These are phyloP conservation scores for Cicer bijugum DNA, from an alignment of 306 rosid genomes.

Conservation along the genomic window DNA sequence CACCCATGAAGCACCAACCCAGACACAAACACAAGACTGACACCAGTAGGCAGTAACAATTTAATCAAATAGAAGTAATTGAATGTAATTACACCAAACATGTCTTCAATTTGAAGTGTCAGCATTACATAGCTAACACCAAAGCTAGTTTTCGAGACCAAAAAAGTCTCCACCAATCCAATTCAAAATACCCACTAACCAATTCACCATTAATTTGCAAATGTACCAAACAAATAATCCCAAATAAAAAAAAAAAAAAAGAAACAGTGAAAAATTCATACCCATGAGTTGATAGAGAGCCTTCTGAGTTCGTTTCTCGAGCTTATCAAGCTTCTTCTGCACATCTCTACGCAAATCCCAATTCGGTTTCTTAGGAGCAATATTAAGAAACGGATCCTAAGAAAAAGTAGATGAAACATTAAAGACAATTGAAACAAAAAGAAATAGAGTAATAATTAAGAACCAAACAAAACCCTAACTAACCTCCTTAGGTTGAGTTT, in stretches of 20 bases:
- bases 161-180: constrained; percentile 6
- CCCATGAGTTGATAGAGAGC: constrained; percentile 84
- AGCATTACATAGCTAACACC: no score
- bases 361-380: constrained; percentile 97
- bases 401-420: background rate
- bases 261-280: constrained; percentile 22
- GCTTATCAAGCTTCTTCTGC: constrained; percentile 95
- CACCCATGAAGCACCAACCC: no score
- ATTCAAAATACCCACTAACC: background rate
- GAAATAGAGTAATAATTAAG: background rate
- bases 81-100: no score
- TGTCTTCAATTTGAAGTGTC: no score
- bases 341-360: constrained; percentile 96
- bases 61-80: no score
- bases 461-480: background rate
- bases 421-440: background rate
- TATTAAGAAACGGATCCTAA: constrained; percentile 90
- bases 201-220: background rate
- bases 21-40: no score
- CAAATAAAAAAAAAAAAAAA: background rate
- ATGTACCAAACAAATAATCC: background rate
- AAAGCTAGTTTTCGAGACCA: constrained; percentile 24
- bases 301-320: constrained; percentile 87
- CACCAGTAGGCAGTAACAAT: no score
- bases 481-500: constrained; percentile 61